These are phyloP conservation scores for Osmanthus fragrans DNA, from an alignment of 257 asterid genomes.

Conservation along the genomic window DNA sequence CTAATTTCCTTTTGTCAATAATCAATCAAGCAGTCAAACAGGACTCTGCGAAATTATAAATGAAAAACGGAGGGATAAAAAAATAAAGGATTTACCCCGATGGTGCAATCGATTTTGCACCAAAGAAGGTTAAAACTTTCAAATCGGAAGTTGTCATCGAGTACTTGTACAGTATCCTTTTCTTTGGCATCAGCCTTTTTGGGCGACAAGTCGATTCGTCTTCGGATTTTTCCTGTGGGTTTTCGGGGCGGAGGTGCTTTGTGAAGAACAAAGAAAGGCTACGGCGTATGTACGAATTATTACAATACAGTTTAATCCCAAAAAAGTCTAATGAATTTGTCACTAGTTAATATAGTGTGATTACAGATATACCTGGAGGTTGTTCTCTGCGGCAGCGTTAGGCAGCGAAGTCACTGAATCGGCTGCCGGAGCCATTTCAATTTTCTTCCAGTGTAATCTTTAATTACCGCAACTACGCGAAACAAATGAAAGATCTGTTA, in stretches of 20 bases:
- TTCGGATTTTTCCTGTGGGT: slow-evolving; percentile 43
- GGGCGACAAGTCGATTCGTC: slow-evolving; percentile 57
- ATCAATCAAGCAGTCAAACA: background rate
- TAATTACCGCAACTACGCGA: background rate
- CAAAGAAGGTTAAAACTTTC: slow-evolving; percentile 61
- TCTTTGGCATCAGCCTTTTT: slow-evolving; percentile 21
- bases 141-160: slow-evolving; percentile 36
- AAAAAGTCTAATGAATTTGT: background rate
- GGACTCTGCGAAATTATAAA: background rate
- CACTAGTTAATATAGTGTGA: background rate
- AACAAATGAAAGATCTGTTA: background rate
- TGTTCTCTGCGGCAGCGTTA: slow-evolving; percentile 24
- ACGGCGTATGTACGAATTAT: slow-evolving; percentile 12
- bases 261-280: slow-evolving; percentile 90
- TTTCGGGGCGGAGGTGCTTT: slow-evolving; percentile 55
- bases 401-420: slow-evolving; percentile 28
- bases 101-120: slow-evolving; percentile 60
- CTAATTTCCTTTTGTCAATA: background rate
- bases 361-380: slow-evolving; percentile 44
- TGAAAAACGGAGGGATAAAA: background rate
- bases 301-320: background rate
- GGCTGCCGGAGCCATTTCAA: slow-evolving; percentile 39
- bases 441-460: background rate
- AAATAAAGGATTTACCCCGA: slow-evolving; percentile 44
- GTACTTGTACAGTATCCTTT: slow-evolving; percentile 21